Evolutionary conservation across 306 rosid species (phyloP).

Genomic region (Casuarina cunninghamiana): DNA sequence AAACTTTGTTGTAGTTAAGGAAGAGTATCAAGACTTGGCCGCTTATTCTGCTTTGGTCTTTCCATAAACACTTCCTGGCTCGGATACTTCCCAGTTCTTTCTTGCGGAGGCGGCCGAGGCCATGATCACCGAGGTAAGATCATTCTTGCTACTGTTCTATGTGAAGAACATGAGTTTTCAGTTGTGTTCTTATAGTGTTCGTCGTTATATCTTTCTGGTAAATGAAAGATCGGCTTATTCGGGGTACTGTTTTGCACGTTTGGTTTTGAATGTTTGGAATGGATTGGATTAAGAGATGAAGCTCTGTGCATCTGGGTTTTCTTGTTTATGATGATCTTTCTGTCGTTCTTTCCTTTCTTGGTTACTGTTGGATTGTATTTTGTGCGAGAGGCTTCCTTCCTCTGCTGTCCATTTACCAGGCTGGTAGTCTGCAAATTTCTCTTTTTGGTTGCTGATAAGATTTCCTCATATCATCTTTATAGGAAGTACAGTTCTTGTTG

Average conservation of each 20-base stretch:
- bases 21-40: constrained; percentile 36
- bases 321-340: neutral
- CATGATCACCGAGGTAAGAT: constrained; percentile 62
- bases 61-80: constrained; percentile 19
- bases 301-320: constrained; percentile 23
- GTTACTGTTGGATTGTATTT: constrained; percentile 11
- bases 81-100: constrained; percentile 35
- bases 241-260: neutral
- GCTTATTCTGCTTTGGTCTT: constrained; percentile 39
- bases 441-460: constrained; percentile 16
- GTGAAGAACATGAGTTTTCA: neutral
- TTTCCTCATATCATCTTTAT: constrained; percentile 15
- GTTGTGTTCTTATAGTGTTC: neutral
- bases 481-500: neutral
- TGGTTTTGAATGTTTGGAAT: constrained; percentile 20
- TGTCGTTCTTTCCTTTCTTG: neutral
- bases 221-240: constrained; percentile 21
- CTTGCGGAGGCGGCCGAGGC: constrained; percentile 30
- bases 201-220: neutral
- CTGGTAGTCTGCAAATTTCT: constrained; percentile 13
- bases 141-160: constrained; percentile 11
- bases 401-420: neutral
- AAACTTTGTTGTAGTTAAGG: constrained; percentile 39
- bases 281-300: neutral
- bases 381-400: neutral